Evolutionary conservation across 2,329 filamentous ascomycete genomes (phyloP), one percentile per base, ranked within the genome.

Genomic region (Cladosporium sp.): DNA sequence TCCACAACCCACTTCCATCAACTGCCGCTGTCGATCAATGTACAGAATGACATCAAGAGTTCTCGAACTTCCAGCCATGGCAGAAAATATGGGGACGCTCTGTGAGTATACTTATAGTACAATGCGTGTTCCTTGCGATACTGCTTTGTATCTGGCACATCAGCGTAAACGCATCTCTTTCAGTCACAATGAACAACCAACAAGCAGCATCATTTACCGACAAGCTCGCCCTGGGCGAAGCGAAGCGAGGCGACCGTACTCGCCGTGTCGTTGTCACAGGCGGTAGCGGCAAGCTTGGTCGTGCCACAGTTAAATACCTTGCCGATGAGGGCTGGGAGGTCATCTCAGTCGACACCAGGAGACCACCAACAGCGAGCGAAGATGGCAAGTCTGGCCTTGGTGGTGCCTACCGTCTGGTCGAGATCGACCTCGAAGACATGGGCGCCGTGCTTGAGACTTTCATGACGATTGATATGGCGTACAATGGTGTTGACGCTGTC

Each of bases 271-370:
- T 71, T 12, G 69, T 71, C 31, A 71, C 69, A 23, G 69, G 69
- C n/a, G 69, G 69, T 16, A 68, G 66, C 31, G 69, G 69, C 62
- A 71, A 71, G 62, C 69, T 71, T 29, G 69, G 69, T 46, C 68
- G 69, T 28, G 63, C 67, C n/a, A 71, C 69, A 35, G 69, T 71
- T 35, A 66, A 57, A 50, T 71, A 69, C 62, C 69, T 71, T 21
- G 66, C 68, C n/a, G 67, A 71, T 33, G 68, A 71, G 46, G 69
- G 69, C 14, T 71, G 69, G 69, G 69, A 71, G 58, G 69, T 71
- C 65, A 71, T 71, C 40, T 68, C 66, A 10, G 69, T 71, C 3
- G 69, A 71, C 59, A 70, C 69, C 21, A 65, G 69, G 21, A 67
- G 69, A 23, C 69, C 69, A 37, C 60, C 66, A n/a, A 69, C 68